phyloP scores from a whole-genome alignment of 768 basidiomycete species.

The Daedaleopsis sinensis region DNA sequence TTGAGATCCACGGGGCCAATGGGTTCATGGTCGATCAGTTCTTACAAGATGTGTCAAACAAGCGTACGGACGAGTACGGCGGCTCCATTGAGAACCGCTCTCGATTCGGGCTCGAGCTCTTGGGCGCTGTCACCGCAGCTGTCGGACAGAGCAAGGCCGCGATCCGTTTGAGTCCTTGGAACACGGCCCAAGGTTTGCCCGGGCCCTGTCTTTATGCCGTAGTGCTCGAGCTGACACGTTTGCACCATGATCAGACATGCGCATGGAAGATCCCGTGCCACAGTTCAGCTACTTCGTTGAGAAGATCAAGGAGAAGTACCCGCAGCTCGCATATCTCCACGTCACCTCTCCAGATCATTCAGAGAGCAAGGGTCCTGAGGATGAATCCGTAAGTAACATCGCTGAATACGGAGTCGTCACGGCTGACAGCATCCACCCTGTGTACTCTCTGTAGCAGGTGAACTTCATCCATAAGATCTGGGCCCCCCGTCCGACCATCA shows the following conservation, averaged over 20 bases:
- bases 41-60: conserved; percentile 39
- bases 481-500: conserved; percentile 26
- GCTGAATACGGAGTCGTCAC: too few species aligned
- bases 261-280: conserved; percentile 54
- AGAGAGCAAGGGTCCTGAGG: conserved; percentile 8
- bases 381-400: neutral
- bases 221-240: conserved; percentile 3
- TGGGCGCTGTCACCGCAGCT: conserved; percentile 40
- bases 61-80: conserved; percentile 51
- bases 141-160: conserved; percentile 45
- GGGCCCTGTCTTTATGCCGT: too few species aligned
- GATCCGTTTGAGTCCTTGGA: conserved; percentile 41
- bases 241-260: conserved; percentile 37
- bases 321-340: conserved; percentile 45
- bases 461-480: conserved; percentile 27
- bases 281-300: conserved; percentile 53
- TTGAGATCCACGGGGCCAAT: conserved; percentile 40
- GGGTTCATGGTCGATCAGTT: conserved; percentile 46
- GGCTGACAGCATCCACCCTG: too few species aligned
- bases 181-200: conserved; percentile 31
- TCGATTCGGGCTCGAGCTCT: conserved; percentile 47
- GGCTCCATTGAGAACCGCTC: conserved; percentile 49
- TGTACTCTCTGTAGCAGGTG: conserved; percentile 14
- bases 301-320: conserved; percentile 40
- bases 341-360: conserved; percentile 31